Conservation (phyloP, 805 yeast species). For the Cephaloascus fragrans region DNA sequence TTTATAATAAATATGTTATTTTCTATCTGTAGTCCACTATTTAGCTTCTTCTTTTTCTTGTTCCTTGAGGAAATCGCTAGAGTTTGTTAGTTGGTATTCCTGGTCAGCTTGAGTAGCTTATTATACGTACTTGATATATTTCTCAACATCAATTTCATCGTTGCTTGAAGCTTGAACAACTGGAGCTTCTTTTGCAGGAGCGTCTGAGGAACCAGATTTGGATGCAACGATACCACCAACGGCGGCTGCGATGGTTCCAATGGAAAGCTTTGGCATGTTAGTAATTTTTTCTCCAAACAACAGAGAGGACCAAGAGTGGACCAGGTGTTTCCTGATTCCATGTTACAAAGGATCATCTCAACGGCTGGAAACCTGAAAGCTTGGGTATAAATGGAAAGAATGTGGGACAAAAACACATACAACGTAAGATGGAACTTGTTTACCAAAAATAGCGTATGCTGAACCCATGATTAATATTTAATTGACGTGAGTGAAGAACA, state of each 20-base stretch:
- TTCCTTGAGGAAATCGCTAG: neutral
- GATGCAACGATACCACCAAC: neutral
- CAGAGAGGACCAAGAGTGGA: no score
- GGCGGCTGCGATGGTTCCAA: conserved; percentile 1
- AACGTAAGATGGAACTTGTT: neutral
- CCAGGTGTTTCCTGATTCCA: no score
- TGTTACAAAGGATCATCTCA: neutral
- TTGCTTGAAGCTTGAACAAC: conserved; percentile 1
- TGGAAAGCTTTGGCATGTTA: neutral
- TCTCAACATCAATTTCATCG: conserved; percentile 3
- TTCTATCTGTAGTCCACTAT: no score
- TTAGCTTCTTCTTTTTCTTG: conserved; percentile 1
- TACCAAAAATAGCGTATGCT: neutral
- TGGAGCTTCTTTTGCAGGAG: conserved; percentile 2
- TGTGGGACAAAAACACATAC: neutral
- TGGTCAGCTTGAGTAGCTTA: no score
- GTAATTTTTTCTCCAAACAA: neutral
- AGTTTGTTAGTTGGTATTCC: no score
- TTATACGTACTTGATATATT: conserved; percentile 2
- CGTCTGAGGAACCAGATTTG: neutral
- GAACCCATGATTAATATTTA: neutral
- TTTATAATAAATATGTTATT: neutral
- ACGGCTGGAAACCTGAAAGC: neutral
- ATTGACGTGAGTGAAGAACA: neutral
- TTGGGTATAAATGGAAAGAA: neutral